These are phyloP conservation scores for Xylaria sp. DNA, from an alignment of 2,329 filamentous ascomycete species.

Conservation along the genomic window DNA sequence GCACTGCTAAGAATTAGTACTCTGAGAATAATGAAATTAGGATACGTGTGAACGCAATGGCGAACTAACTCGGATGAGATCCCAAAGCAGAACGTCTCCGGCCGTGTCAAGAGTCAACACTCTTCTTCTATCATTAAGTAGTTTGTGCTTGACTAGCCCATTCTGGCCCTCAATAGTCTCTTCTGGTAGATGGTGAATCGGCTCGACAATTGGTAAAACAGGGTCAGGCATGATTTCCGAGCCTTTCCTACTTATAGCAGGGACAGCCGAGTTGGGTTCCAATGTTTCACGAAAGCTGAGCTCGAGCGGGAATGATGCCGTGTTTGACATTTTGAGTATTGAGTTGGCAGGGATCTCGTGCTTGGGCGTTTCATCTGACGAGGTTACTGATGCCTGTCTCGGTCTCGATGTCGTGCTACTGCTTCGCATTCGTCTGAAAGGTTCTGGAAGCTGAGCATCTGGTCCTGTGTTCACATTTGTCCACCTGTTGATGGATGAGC, in stretches of 20 bases:
- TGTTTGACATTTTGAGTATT: constrained; percentile 84
- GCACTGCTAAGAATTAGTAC: constrained; percentile 65
- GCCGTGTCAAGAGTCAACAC: constrained; percentile 94
- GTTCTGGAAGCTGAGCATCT: constrained; percentile 72
- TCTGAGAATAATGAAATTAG: not conserved
- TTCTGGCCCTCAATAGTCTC: constrained; percentile 95
- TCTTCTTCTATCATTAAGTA: constrained; percentile 89
- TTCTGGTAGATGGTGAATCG: constrained; percentile 74
- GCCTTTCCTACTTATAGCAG: constrained; percentile 62
- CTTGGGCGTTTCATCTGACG: constrained; percentile 53
- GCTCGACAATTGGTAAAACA: constrained; percentile 63
- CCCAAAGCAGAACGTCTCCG: constrained; percentile 94
- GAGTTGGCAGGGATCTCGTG: constrained; percentile 81
- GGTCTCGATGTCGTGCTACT: constrained; percentile 54
- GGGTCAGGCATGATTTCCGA: constrained; percentile 65
- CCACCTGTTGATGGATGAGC: constrained; percentile 94
- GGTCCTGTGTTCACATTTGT: constrained; percentile 82
- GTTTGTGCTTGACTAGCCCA: constrained; percentile 90
- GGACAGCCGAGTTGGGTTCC: constrained; percentile 59
- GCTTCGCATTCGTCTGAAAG: constrained; percentile 59
- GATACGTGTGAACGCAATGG: not conserved
- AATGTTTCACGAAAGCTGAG: constrained; percentile 58
- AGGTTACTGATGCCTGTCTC: constrained; percentile 50
- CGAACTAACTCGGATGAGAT: constrained; percentile 80
- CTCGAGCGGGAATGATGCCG: constrained; percentile 75